Percentiles rank a stretch among this genome's conserved stretches.
phyloP scores from a whole-genome alignment of 257 asterid species.

The Orobanche coerulescens region DNA sequence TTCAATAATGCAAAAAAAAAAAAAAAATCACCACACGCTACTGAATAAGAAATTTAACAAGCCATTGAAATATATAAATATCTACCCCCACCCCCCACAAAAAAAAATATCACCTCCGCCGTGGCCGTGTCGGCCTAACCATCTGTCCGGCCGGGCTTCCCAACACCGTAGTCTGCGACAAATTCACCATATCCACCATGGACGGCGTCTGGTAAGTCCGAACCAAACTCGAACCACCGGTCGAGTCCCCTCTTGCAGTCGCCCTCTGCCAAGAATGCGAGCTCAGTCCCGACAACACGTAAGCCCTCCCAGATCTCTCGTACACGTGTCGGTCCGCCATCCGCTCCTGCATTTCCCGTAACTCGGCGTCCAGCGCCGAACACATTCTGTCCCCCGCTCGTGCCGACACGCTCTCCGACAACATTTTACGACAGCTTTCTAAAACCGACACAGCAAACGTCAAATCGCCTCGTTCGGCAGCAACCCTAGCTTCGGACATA shows the following conservation, averaged over 20 bases:
- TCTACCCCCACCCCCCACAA: background rate
- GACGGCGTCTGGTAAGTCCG: conserved; percentile 86
- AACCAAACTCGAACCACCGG: conserved; percentile 49
- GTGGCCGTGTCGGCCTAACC: conserved; percentile 31
- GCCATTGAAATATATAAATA: background rate
- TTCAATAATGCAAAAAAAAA: conserved; percentile 1
- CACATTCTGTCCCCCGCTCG: conserved; percentile 59
- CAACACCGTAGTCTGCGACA: conserved; percentile 63
- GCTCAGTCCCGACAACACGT: conserved; percentile 82
- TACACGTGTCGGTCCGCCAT: conserved; percentile 64
- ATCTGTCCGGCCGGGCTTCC: conserved; percentile 40
- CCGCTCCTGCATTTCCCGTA: conserved; percentile 79
- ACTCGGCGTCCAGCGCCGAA: conserved; percentile 52
- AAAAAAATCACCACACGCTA: background rate
- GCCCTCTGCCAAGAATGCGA: conserved; percentile 98
- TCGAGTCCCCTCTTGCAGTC: conserved; percentile 83
- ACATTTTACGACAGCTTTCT: conserved; percentile 42
- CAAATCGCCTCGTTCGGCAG: conserved; percentile 73
- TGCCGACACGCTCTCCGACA: conserved; percentile 49
- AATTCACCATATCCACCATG: conserved; percentile 81
- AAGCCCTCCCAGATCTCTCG: conserved; percentile 84
- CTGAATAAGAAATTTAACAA: conserved; percentile 5
- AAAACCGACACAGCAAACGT: conserved; percentile 44
- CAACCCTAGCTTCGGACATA: conserved; percentile 63
- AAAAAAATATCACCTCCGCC: conserved; percentile 43